Evolutionary conservation across 2,329 filamentous ascomycete species (phyloP).

Genomic region (Fusarium cicatricum): DNA sequence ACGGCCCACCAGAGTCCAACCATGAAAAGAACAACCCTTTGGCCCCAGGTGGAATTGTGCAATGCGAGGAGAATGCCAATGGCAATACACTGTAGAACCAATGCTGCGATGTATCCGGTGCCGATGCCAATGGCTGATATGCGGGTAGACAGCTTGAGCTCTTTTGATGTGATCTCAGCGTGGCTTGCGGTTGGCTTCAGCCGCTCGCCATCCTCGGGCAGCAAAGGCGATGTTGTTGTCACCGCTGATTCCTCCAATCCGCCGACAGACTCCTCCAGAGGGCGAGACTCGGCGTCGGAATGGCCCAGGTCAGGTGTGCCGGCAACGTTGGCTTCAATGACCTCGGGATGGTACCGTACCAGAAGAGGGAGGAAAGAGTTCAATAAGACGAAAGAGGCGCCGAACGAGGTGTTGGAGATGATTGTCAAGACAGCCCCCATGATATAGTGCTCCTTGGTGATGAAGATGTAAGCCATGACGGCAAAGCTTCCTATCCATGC

Average conservation of each 20-base stretch:
- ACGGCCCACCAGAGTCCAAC: constrained; percentile 92
- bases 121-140: constrained; percentile 94
- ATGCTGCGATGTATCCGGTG: constrained; percentile 88
- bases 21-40: constrained; percentile 85
- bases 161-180: constrained; percentile 65
- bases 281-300: constrained; percentile 47
- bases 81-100: constrained; percentile 83
- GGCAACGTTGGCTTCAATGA: constrained; percentile 43
- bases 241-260: constrained; percentile 43
- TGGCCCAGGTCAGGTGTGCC: constrained; percentile 45
- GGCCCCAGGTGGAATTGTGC: constrained; percentile 82
- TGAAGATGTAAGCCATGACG: constrained; percentile 88
- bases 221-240: constrained; percentile 58
- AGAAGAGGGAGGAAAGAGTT: constrained; percentile 95
- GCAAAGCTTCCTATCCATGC: constrained; percentile 81
- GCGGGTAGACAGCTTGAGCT: constrained; percentile 83
- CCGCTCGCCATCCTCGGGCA: constrained; percentile 49
- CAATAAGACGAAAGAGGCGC: constrained; percentile 91
- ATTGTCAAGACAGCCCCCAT: constrained; percentile 86
- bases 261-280: constrained; percentile 46
- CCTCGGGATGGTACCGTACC: constrained; percentile 80
- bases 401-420: constrained; percentile 91
- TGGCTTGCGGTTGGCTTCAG: constrained; percentile 53
- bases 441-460: constrained; percentile 78
- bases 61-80: constrained; percentile 79